A percentile compares a stretch with the other conserved stretches of the same genome.
Conservation (phyloP, 1,284 basidiomycete genomes). For the Psilocybe mexicana region DNA sequence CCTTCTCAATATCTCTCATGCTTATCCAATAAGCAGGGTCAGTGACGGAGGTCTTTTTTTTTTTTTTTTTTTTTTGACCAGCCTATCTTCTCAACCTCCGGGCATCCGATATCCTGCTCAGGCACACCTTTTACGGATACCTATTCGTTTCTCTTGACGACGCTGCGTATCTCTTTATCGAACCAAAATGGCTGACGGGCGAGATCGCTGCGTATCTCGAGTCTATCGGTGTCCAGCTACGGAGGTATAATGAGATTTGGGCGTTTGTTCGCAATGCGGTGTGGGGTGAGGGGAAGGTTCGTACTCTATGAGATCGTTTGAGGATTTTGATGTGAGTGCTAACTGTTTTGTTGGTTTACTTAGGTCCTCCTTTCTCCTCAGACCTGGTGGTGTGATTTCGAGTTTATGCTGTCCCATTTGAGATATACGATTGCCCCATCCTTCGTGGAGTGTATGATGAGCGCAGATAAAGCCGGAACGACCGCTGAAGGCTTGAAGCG, state of each 20-base stretch:
- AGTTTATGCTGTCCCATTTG: too few species aligned
- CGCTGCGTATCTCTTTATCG: slow-evolving; percentile 64
- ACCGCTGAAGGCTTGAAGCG: too few species aligned
- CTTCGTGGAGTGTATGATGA: too few species aligned
- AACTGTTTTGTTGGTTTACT: neutral
- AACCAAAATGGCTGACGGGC: slow-evolving; percentile 55
- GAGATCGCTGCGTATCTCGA: slow-evolving; percentile 61
- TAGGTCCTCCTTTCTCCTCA: slow-evolving; percentile 37
- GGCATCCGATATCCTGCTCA: slow-evolving; percentile 84
- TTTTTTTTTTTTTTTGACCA: slow-evolving; percentile 16
- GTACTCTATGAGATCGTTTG: neutral
- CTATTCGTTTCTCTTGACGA: slow-evolving; percentile 67
- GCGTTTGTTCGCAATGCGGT: slow-evolving; percentile 70
- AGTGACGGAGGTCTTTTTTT: too few species aligned
- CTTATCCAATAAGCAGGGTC: neutral
- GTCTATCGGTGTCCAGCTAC: slow-evolving; percentile 56
- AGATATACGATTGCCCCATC: too few species aligned
- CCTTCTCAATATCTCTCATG: slow-evolving; percentile 19
- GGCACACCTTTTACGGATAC: slow-evolving; percentile 87
- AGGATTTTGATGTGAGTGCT: neutral
- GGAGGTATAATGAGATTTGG: slow-evolving; percentile 82
- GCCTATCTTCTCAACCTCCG: slow-evolving; percentile 85
- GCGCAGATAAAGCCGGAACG: too few species aligned
- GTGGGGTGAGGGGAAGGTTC: slow-evolving; percentile 72
- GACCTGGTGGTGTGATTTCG: too few species aligned